Conservation (phyloP, 768 basidiomycete genomes). For the Mycena latifolia region DNA sequence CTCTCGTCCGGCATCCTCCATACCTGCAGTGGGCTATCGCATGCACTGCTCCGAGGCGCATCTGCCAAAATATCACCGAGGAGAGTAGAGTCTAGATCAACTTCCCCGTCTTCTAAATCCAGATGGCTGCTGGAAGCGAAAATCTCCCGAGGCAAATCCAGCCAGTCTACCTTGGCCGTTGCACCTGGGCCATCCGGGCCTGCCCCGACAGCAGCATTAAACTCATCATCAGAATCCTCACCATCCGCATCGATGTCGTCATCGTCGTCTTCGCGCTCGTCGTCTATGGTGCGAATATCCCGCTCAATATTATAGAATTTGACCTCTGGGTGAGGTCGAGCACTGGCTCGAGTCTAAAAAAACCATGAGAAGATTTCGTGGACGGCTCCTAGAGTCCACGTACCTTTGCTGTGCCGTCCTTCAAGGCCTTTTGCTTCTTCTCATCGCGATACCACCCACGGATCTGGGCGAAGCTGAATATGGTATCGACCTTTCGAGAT, state of each 20-base stretch:
- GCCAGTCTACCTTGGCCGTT: neutral
- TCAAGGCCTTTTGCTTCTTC: conserved; percentile 2
- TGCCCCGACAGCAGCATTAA: neutral
- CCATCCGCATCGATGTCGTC: neutral
- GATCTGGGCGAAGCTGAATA: conserved; percentile 42
- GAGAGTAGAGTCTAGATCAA: neutral
- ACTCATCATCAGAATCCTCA: neutral
- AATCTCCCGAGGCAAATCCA: neutral
- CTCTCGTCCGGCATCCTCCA: neutral
- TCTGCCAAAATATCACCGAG: neutral
- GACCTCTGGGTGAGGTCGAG: neutral
- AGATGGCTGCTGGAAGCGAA: too few relatives aligned
- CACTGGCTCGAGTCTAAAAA: conserved; percentile 19
- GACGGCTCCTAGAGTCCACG: neutral
- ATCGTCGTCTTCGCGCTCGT: neutral
- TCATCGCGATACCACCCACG: conserved; percentile 33
- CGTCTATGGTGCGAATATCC: neutral
- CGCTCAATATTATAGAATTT: neutral
- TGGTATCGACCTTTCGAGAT: conserved; percentile 41
- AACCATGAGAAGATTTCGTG: neutral
- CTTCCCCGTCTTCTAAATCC: neutral
- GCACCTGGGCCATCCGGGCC: neutral
- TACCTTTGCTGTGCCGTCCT: neutral
- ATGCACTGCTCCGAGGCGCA: neutral
- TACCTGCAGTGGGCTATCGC: too few relatives aligned